A percentile compares a stretch with the other conserved stretches of the same genome.
These are phyloP conservation scores for Paramecium sonneborni DNA, from an alignment of 73 alveolate genomes.

Conservation along the genomic window DNA sequence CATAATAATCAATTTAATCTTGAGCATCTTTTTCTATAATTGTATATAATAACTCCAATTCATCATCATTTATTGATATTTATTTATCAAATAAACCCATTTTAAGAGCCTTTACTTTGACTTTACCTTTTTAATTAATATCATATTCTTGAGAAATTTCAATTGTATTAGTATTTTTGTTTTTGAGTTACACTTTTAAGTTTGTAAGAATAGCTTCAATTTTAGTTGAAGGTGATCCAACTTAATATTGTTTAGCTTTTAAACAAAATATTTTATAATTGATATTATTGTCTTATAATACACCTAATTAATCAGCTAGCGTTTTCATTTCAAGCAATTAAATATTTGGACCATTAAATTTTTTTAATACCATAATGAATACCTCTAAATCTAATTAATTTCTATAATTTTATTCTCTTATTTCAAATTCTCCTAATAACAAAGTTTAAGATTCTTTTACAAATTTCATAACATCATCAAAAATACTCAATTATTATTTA, in stretches of 20 bases:
- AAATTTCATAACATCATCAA: conserved; percentile 31
- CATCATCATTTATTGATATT: neutral
- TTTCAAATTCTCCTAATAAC: neutral
- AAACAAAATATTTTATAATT: neutral
- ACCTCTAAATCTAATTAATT: neutral
- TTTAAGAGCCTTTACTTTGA: neutral
- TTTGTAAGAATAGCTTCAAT: neutral
- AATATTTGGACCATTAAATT: neutral
- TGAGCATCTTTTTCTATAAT: conserved; percentile 4
- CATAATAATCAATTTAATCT: neutral
- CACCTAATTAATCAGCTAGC: conserved; percentile 7
- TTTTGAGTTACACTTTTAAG: neutral
- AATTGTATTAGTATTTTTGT: neutral
- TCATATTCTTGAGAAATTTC: neutral
- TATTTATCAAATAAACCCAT: neutral
- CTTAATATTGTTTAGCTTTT: conserved; percentile 3
- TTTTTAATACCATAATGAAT: neutral
- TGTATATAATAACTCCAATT: conserved; percentile 7
- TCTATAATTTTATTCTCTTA: neutral
- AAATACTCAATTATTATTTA: neutral
- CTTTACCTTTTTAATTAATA: neutral
- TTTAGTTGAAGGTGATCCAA: neutral
- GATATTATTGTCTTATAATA: neutral
- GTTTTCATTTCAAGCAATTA: neutral
- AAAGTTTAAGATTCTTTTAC: neutral